Evolutionary conservation across 2,329 filamentous ascomycete species (phyloP).

Genomic region (Pleurostoma richardsiae): DNA sequence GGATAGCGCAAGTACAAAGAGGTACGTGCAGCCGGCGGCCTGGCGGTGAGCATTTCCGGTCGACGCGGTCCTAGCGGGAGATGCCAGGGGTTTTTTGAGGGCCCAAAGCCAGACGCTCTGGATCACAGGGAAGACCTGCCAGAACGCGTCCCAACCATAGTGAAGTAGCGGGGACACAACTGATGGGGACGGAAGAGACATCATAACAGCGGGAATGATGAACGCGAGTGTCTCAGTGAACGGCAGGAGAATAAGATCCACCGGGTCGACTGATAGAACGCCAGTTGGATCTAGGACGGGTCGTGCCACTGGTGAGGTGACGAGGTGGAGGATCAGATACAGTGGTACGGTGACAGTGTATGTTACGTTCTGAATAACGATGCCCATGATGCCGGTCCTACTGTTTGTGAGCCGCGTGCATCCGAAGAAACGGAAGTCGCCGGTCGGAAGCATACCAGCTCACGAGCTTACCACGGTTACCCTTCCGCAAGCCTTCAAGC

Average conservation of each 20-base stretch:
- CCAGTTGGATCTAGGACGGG: neutral
- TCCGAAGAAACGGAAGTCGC: neutral
- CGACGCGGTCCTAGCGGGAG: constrained; percentile 1
- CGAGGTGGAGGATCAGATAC: constrained; percentile 12
- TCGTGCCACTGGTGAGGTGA: constrained; percentile 9
- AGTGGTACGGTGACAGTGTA: constrained; percentile 12
- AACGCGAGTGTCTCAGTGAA: constrained; percentile 34
- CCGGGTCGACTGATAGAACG: neutral
- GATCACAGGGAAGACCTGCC: constrained; percentile 45
- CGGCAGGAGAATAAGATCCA: constrained; percentile 23
- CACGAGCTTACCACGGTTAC: constrained; percentile 8
- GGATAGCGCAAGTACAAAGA: neutral
- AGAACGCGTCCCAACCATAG: constrained; percentile 40
- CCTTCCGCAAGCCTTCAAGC: constrained; percentile 12
- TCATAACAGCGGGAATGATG: constrained; percentile 33
- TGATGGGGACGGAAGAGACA: constrained; percentile 34
- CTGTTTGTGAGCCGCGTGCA: too few relatives aligned
- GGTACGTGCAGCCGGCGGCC: constrained; percentile 31
- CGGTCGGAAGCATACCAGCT: constrained; percentile 10
- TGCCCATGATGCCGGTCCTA: constrained; percentile 12
- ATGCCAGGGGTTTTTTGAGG: constrained; percentile 14
- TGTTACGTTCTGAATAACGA: constrained; percentile 11
- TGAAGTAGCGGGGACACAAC: constrained; percentile 32
- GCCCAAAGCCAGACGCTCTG: constrained; percentile 31
- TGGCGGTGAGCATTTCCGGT: constrained; percentile 23